Evolutionary conservation across 1,139 yeast genomes (phyloP), one percentile per base, ranked within the genome.

Genomic region (Pichia sp.): DNA sequence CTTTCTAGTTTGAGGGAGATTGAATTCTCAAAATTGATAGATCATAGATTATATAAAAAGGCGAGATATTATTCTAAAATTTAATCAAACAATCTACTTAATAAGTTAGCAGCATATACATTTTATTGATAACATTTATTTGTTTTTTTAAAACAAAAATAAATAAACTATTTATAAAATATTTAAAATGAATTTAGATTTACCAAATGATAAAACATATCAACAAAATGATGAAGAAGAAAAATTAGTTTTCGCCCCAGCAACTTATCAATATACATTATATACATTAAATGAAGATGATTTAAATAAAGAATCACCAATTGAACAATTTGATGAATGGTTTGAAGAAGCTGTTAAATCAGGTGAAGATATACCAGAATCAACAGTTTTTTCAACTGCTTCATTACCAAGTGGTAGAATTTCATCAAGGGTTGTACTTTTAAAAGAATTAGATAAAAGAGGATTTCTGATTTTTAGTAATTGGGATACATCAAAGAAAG

Each of bases 381-480:
- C 92, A 1, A 71, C 79, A 23, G 86, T 82, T 16, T 77, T 92
- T 32, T 78, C 97, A 12, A 90, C 98, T 1, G 95, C 96, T 1
- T 72, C 80, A 49, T 70, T 90, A 49, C 97, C 97, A 9, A 74
- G 84, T 9, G 98, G 98, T 25, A 71, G 95, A 49, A 87, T 92
- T 2, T 82, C 95, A 0, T 79, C 90, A 6, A 70, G 98, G 48
- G 74, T 85, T 12, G 94, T 92, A 2, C 72, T 92, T 45, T 76
- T 94, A 64, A 92, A 92, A 61, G 97, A 92, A 60, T 73, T 92
- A 46, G 97, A 92, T 62, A 71, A 74, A 43, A 74, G 77, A 46
- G 98, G 97, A 5, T 84, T 92, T 55, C 78, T 89, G n/a, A 72
- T 92, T 33, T 92, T 86, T 66, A 87, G 96, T 44, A 92, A 92